Evolutionary conservation across 2,329 filamentous ascomycete species (phyloP).

Genomic region (Sporothrix luriei): DNA sequence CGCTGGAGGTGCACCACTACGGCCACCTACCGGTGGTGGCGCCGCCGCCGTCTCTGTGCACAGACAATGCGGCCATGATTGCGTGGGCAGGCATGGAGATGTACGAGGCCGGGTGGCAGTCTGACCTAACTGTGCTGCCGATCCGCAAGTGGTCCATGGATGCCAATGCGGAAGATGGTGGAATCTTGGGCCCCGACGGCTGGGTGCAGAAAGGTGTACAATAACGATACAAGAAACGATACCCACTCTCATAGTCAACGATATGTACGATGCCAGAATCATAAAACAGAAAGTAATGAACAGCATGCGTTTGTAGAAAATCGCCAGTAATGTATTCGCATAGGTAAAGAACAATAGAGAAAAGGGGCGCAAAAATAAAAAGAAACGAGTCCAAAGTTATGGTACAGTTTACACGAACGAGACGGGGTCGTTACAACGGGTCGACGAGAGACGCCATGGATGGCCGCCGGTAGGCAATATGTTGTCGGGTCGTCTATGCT

Average conservation of each 20-base stretch:
- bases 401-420: constrained; percentile 26
- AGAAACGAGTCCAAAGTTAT: constrained; percentile 21
- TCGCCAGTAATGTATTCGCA: constrained; percentile 29
- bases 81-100: constrained; percentile 93
- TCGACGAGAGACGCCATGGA: neutral
- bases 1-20: constrained; percentile 68
- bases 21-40: constrained; percentile 63
- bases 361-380: neutral
- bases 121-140: constrained; percentile 61
- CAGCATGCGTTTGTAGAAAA: neutral
- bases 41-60: constrained; percentile 79
- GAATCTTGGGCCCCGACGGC: constrained; percentile 64
- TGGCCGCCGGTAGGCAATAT: neutral
- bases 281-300: neutral
- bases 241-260: constrained; percentile 10
- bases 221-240: neutral
- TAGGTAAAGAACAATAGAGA: constrained; percentile 28
- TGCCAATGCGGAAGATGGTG: constrained; percentile 59
- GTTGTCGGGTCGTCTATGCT: neutral
- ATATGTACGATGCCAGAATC: neutral
- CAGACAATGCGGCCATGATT: constrained; percentile 97
- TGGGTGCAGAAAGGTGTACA: constrained; percentile 44
- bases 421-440: neutral
- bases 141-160: constrained; percentile 77
- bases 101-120: constrained; percentile 75